Conservation (phyloP, 1,284 basidiomycete genomes). For the Jaminaea rosea region DNA sequence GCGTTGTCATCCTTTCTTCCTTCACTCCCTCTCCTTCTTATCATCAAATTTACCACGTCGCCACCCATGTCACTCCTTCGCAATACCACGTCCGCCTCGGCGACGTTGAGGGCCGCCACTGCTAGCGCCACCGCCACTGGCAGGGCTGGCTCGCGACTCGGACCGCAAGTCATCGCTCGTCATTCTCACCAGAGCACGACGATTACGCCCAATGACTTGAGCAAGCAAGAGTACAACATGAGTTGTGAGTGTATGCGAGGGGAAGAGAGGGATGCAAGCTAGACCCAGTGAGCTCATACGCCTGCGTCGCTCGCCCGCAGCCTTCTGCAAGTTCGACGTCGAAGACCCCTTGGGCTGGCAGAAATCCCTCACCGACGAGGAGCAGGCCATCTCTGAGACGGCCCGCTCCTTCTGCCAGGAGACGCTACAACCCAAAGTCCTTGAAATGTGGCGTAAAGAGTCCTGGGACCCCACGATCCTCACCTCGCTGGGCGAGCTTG, state of each 20-base stretch:
- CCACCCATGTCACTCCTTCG: background rate
- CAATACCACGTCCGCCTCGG: background rate
- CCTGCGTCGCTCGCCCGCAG: constrained; percentile 13
- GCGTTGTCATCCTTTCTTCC: background rate
- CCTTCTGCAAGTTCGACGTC: constrained; percentile 60
- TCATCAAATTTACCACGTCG: background rate
- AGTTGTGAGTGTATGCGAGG: constrained; percentile 10
- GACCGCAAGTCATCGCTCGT: background rate
- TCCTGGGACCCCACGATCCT: constrained; percentile 70
- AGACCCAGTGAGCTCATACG: background rate
- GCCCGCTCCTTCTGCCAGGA: constrained; percentile 79
- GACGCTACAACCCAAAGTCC: constrained; percentile 69
- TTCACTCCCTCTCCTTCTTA: background rate
- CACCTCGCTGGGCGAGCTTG: constrained; percentile 84
- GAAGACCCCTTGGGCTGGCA: constrained; percentile 50
- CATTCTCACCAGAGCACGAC: background rate
- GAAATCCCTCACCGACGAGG: constrained; percentile 69
- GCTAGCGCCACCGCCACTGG: too few relatives aligned
- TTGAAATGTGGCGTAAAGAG: constrained; percentile 80
- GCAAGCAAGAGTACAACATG: constrained; percentile 21
- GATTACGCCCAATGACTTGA: background rate
- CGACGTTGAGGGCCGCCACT: background rate
- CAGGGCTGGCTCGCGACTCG: too few relatives aligned
- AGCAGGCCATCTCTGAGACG: constrained; percentile 76
- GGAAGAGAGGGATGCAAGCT: background rate